Evolutionary conservation across 2,329 filamentous ascomycete genomes (phyloP), one percentile per base, ranked within the genome.

Genomic region (Fusarium decemcellulare): DNA sequence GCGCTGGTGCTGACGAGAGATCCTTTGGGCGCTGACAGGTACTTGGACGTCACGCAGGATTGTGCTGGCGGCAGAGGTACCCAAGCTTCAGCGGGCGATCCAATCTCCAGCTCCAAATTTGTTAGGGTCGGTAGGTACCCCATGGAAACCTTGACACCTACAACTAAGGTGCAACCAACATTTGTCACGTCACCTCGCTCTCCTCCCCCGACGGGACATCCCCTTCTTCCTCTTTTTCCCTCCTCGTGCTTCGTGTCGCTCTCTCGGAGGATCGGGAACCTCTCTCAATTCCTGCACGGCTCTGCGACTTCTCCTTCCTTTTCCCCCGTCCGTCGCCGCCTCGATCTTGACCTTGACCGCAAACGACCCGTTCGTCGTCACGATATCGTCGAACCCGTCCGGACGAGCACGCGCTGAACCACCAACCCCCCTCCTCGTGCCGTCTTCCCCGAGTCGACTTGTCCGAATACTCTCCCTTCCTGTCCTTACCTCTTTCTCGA

Each of bases 51-150:
- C 51, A 15, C 44, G 61, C 47, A 32, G 36, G 53, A 27, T 23
- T 36, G 32, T 42, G 43, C 51, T 50, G 68, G 42, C 29, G 64
- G 57, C 52, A 65, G 50, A 69, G 44, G 68, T 71, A 71, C 68
- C 68, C 54, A 36, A 53, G 42, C 16, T 23, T 51, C 56, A 37
- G 44, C 27, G 42, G 50, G 32, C 29, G 52, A 44, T 63, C 66
- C 58, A 67, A 70, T 66, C 65, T 70, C 55, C 51, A 70, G 67
- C 65, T 69, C 68, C 68, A 62, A 70, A 68, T 63, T 64, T 70
- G 63, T 69, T 23, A 23, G 23, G 23, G 23, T 23, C 23, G 23
- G 23, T 23, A 23, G 23, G 23, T 71, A 51, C 68, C 68, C 65
- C 65, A 69, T 23, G 23, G 23, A 23, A 71, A 71, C 68, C 64